Evolutionary conservation across 2,329 filamentous ascomycete species (phyloP), one percentile per base, ranked within the genome.

Genomic region (Phialocephala subalpina): DNA sequence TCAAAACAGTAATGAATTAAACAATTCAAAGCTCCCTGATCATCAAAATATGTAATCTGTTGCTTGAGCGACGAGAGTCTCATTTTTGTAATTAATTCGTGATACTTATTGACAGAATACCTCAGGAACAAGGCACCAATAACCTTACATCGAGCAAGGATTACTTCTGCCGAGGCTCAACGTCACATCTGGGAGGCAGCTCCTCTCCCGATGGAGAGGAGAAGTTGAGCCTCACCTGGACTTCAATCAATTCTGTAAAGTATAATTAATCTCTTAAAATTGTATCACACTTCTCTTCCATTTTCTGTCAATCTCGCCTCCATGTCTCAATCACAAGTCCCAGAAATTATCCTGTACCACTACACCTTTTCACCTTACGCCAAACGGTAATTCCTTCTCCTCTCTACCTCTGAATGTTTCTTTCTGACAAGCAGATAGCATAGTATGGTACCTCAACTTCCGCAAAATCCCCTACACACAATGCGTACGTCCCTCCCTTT

Each of bases 381-480:
- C 8, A 82, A 82, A 62, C 81, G 89, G 66, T 73, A 66, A 18
- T 38, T 58, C 18, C 14, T 36, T 27, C 7, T 36, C 35, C 20
- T 45, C 5, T 20, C 29, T 38, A n/a, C 22, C n/a, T 45, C 6
- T 22, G 36, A 22, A 2, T n/a, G n/a, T n/a, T 1, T 2, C 25
- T 14, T 2, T n/a, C 58, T 69, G 27, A 67, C 47, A 18, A 16
- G 25, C 3, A 9, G 1, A 38, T 35, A 75, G 73, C 52, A 77
- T 92, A 33, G 78, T 85, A 29, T 92, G 89, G 89, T 93, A 93
- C 74, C 81, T 93, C 14, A 81, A 83, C 45, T 83, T 93, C 3
- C 85, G 90, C 49, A 83, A 84, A 29, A 90, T 93, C 55, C 82
- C 85, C 0, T 92, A 90, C 73, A 83, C 82, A 58, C 84, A 92